Evolutionary conservation across 2,329 filamentous ascomycete species (phyloP).

Genomic region (Exserohilum turcica): DNA sequence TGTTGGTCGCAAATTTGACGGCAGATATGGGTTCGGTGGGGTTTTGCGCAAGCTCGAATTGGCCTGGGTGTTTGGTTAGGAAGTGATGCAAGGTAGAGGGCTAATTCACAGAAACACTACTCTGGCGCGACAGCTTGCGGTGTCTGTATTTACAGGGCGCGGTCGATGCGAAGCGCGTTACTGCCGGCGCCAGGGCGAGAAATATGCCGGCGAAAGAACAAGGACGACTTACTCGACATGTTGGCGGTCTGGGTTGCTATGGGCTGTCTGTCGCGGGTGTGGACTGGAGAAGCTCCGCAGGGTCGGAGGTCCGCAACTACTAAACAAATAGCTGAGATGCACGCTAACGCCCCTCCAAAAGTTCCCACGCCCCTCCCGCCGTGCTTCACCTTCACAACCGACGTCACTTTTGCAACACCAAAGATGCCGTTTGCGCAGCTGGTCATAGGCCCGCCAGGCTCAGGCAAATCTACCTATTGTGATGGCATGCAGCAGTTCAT

Average conservation of each 20-base stretch:
- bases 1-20: constrained; percentile 79
- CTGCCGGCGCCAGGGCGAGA: background rate
- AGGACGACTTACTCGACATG: constrained; percentile 35
- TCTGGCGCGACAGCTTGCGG: background rate
- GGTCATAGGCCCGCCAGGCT: constrained; percentile 89
- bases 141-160: background rate
- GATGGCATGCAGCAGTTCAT: constrained; percentile 99
- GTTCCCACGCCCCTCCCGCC: constrained; percentile 8
- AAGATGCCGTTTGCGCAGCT: constrained; percentile 72
- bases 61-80: constrained; percentile 44
- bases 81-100: background rate
- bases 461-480: constrained; percentile 97
- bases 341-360: constrained; percentile 24
- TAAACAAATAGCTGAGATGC: constrained; percentile 12
- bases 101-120: background rate
- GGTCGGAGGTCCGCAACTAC: constrained; percentile 22
- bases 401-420: constrained; percentile 3
- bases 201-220: background rate
- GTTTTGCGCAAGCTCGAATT: constrained; percentile 82
- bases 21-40: constrained; percentile 87
- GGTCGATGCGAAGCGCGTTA: background rate
- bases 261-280: constrained; percentile 7
- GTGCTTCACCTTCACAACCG: background rate
- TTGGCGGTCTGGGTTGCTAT: constrained; percentile 18
- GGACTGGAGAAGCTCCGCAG: constrained; percentile 24